Evolutionary conservation across 2,329 filamentous ascomycete species (phyloP), one percentile per base, ranked within the genome.

Genomic region (Nannizziopsis barbatae): DNA sequence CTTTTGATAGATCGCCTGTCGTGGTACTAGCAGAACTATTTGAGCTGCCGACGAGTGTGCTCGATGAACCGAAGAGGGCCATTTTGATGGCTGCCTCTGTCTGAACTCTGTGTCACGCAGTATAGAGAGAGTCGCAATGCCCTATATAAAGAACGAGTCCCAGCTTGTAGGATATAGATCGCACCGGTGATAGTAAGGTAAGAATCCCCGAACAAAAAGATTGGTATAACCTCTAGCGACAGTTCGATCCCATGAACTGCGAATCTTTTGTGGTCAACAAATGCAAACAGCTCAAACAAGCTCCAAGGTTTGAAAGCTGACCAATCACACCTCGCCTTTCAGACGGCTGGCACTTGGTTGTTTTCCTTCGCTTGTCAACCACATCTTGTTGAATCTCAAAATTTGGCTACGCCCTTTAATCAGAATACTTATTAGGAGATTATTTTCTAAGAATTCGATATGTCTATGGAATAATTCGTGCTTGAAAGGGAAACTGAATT

Each of bases 1-100:
- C 92, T 62, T 89, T 84, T 62, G 84, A 88, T 51, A 95, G 81
- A 61, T 98, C 90, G 58, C 92, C 92, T 6, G 90, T 80, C 1
- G 89, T 92, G 58, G 75, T 79, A 52, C 59, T 53, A 42, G 74
- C 62, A 32, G 73, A 60, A 40, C 76, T 58, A 27, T 77, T 59
- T 31, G 79, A 59, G 42, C 78, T 59, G 57, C 79, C 71, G 50
- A 63, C 43, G 17, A 27, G 22, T 27, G 22, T 27, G 22, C 7
- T 27, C 3, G 22, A 27, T 27, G 45, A 44, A 46, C 52, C 50
- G 33, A 52, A 52, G 31, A 56, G 51, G 38, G 51, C 42, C 48
- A 51, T 53, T 33, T 45, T 50, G 27, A n/a, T 15, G 20, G 44
- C 22, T 20, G 33, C 36, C 12, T 32, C 35, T 31, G 15, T 33